phyloP scores from a whole-genome alignment of 1,139 yeast species.

The Magnusiomyces ingens region DNA sequence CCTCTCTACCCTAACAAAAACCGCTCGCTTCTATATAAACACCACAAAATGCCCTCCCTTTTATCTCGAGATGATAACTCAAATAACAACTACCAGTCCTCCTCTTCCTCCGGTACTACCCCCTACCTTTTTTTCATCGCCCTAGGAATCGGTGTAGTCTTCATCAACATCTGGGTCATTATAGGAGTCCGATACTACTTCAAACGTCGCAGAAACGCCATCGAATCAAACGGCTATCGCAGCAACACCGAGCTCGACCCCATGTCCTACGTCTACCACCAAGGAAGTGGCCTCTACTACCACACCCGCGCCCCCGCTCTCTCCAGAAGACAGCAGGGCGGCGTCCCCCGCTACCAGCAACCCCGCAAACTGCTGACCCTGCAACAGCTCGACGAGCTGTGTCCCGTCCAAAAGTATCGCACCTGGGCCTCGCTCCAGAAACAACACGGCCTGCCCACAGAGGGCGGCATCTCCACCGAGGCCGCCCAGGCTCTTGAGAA shows the following conservation, averaged over 20 bases:
- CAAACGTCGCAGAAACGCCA: conserved; percentile 22
- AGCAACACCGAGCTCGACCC: not conserved
- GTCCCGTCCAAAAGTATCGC: conserved; percentile 57
- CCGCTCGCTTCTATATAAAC: not conserved
- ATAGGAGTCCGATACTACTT: conserved; percentile 34
- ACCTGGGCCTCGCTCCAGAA: conserved; percentile 24
- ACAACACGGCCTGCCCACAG: conserved; percentile 20
- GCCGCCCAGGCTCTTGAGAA: conserved; percentile 9
- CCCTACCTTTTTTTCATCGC: conserved; percentile 36
- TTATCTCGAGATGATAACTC: not conserved
- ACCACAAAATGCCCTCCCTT: not conserved
- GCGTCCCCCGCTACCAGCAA: conserved; percentile 41
- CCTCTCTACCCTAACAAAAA: too few relatives aligned
- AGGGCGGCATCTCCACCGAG: conserved; percentile 24
- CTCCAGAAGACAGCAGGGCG: conserved; percentile 16
- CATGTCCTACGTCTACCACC: not conserved
- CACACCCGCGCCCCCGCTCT: not conserved
- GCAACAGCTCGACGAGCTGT: conserved; percentile 56
- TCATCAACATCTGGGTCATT: conserved; percentile 34
- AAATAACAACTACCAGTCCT: not conserved
- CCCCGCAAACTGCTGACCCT: conserved; percentile 39
- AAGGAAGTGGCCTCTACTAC: not conserved
- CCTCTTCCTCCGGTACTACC: conserved; percentile 12
- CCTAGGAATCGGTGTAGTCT: conserved; percentile 35
- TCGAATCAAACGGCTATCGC: not conserved